phyloP scores from a whole-genome alignment of 2,329 filamentous ascomycete genomes.

The Basipetospora chlamydospora region DNA sequence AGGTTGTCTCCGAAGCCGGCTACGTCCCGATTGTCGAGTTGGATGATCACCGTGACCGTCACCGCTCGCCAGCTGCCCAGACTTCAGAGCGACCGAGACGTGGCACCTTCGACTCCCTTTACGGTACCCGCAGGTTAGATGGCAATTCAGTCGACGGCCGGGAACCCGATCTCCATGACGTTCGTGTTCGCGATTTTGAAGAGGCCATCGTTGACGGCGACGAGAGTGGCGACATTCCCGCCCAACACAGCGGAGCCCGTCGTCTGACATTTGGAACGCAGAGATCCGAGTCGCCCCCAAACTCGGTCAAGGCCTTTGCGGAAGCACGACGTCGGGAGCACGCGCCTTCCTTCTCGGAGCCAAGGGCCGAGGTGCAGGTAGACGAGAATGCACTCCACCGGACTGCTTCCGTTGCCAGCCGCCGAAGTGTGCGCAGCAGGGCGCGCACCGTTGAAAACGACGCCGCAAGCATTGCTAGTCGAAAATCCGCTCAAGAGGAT shows the following conservation, averaged over 20 bases:
- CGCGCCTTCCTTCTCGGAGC: slow-evolving; percentile 43
- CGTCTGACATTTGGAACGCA: slow-evolving; percentile 42
- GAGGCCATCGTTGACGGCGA: slow-evolving; percentile 67
- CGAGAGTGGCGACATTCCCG: slow-evolving; percentile 36
- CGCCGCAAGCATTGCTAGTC: slow-evolving; percentile 43
- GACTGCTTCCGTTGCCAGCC: slow-evolving; percentile 55
- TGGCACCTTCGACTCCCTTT: slow-evolving; percentile 60
- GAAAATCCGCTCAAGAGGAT: slow-evolving; percentile 67
- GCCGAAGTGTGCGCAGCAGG: slow-evolving; percentile 41
- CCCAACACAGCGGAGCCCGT: slow-evolving; percentile 28
- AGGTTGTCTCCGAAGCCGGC: slow-evolving; percentile 42
- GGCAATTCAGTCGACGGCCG: slow-evolving; percentile 9
- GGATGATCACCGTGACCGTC: slow-evolving; percentile 80
- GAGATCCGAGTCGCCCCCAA: slow-evolving; percentile 73
- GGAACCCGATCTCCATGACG: slow-evolving; percentile 19
- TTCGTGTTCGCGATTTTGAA: slow-evolving; percentile 66
- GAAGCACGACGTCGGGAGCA: slow-evolving; percentile 76
- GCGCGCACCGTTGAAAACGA: slow-evolving; percentile 48
- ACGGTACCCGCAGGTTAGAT: slow-evolving; percentile 34
- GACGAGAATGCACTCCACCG: slow-evolving; percentile 47
- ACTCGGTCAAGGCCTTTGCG: slow-evolving; percentile 95
- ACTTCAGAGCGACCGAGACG: slow-evolving; percentile 47
- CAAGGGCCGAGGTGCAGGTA: slow-evolving; percentile 14
- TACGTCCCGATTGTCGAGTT: slow-evolving; percentile 68
- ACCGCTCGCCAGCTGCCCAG: slow-evolving; percentile 46